Evolutionary conservation across 306 rosid genomes (phyloP).

Genomic region (Myrica gale): DNA sequence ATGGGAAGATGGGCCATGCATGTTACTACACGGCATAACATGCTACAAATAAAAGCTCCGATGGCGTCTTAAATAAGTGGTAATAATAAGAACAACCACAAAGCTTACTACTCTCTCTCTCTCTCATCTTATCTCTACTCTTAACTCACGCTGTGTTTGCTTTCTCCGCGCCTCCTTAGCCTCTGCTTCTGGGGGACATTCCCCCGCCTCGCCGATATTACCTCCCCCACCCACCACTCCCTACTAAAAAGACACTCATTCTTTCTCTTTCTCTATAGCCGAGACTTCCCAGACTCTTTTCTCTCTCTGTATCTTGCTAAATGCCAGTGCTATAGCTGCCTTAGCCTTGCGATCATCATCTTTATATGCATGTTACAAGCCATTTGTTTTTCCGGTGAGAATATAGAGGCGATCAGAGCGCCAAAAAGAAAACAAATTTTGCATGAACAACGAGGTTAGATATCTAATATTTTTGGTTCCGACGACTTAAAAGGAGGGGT

Average conservation of each 20-base stretch:
- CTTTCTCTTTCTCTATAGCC: background rate
- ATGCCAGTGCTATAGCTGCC: background rate
- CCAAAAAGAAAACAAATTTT: conserved; percentile 12
- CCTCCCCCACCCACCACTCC: conserved; percentile 24
- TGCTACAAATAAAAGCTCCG: conserved; percentile 3
- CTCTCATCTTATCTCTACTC: conserved; percentile 4
- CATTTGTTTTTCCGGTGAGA: conserved; percentile 40
- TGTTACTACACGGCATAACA: conserved; percentile 11
- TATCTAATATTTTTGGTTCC: background rate
- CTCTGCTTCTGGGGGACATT: conserved; percentile 40
- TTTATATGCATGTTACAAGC: conserved; percentile 41
- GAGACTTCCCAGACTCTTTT: conserved; percentile 5
- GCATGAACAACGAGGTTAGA: conserved; percentile 24
- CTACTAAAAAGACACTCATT: background rate
- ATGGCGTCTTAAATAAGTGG: background rate
- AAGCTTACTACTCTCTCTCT: background rate
- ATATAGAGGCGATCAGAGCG: conserved; percentile 25
- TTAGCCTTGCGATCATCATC: conserved; percentile 37
- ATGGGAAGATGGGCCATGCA: conserved; percentile 12
- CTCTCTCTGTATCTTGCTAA: conserved; percentile 1
- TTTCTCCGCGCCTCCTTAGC: conserved; percentile 44
- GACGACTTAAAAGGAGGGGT: background rate
- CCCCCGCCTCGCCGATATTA: conserved; percentile 26
- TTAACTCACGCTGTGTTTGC: conserved; percentile 6
- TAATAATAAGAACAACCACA: background rate